A percentile compares a stretch with the other conserved stretches of the same genome.
Conservation (phyloP, 129 eudicot genomes). For the Helianthus tuberosus region DNA sequence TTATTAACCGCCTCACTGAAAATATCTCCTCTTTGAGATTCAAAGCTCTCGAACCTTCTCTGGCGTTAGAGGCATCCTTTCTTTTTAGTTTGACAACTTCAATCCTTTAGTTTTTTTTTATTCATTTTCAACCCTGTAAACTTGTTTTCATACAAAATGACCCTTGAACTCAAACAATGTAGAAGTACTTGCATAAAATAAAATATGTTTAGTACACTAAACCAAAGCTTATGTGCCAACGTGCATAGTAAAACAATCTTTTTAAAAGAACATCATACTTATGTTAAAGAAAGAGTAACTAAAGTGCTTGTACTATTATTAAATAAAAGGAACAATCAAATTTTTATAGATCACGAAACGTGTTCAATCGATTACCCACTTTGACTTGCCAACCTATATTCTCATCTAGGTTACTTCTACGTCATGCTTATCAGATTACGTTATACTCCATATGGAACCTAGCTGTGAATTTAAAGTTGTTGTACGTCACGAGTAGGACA, state of each 20-base stretch:
- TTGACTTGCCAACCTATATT: neutral
- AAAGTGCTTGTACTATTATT: neutral
- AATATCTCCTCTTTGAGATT: constrained; percentile 23
- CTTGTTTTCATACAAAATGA: neutral
- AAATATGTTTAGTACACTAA: too few species aligned
- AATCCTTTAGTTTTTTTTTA: neutral
- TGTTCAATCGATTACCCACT: neutral
- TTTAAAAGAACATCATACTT: neutral
- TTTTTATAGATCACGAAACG: neutral
- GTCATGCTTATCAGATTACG: neutral
- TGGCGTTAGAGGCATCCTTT: constrained; percentile 9
- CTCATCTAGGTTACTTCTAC: neutral
- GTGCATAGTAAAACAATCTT: neutral
- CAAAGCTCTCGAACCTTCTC: constrained; percentile 35
- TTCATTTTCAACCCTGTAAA: neutral
- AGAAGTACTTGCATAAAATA: neutral
- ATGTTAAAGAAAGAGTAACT: neutral
- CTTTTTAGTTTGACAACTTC: neutral
- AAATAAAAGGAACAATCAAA: neutral
- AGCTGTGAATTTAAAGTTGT: neutral
- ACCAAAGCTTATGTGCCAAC: too few species aligned
- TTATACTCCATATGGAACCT: neutral
- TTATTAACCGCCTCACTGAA: constrained; percentile 6
- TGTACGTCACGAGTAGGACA: neutral
- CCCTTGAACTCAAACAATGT: constrained; percentile 4